These are phyloP conservation scores for Rhododendron williamsianum DNA, from an alignment of 148 eudicot genomes.

Conservation along the genomic window DNA sequence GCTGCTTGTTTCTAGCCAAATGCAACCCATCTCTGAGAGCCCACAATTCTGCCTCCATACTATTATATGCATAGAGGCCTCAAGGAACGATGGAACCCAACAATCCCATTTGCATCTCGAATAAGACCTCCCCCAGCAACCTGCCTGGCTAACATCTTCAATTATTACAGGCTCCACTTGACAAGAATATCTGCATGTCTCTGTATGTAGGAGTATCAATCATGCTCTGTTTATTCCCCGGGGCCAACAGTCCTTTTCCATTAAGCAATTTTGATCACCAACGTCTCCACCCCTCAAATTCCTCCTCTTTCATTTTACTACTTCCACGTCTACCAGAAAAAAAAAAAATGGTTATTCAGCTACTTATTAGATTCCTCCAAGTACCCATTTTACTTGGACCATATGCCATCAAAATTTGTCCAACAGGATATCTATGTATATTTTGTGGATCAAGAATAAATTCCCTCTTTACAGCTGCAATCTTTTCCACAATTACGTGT, in stretches of 20 bases:
- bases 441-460: background rate
- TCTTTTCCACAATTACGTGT: background rate
- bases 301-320: background rate
- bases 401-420: background rate
- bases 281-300: background rate
- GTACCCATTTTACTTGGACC: background rate
- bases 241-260: background rate
- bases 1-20: no score
- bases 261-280: background rate
- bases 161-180: no score
- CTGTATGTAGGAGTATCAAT: background rate
- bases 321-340: background rate
- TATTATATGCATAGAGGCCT: no score
- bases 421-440: background rate
- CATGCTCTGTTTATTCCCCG: background rate
- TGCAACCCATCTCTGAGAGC: no score
- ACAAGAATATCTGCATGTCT: no score
- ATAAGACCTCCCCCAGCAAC: no score
- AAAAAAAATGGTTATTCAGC: background rate
- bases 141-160: no score
- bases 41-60: no score
- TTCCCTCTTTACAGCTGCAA: background rate
- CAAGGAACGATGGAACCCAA: no score
- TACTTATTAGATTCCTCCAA: background rate
- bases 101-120: no score